Evolutionary conservation across 2,329 filamentous ascomycete species (phyloP).

Genomic region (Aureobasidium uvarum): DNA sequence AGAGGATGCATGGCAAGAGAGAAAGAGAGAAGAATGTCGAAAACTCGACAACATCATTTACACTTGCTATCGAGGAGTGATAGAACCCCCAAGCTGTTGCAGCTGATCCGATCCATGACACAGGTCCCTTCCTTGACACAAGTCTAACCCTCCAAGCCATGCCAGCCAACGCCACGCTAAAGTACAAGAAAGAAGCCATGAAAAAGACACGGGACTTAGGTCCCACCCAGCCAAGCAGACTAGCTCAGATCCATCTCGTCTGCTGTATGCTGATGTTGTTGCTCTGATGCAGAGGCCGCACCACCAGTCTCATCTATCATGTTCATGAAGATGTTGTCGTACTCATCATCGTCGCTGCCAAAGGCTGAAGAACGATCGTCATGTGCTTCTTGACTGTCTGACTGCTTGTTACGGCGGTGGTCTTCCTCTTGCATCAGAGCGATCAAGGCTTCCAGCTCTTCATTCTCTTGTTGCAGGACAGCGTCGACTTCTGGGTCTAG

Average conservation of each 20-base stretch:
- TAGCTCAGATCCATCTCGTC: conserved; percentile 40
- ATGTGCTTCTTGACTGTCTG: conserved; percentile 20
- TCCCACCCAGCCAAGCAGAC: neutral
- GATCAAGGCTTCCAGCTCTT: conserved; percentile 48
- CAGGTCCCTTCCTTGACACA: neutral
- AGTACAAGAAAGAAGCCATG: neutral
- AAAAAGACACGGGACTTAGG: neutral
- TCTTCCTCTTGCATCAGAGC: conserved; percentile 42
- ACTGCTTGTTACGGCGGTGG: neutral
- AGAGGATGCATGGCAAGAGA: neutral
- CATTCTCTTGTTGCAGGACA: conserved; percentile 44
- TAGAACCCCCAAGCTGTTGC: neutral
- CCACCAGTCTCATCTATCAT: conserved; percentile 52
- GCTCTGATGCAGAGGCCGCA: conserved; percentile 13
- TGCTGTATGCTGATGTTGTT: conserved; percentile 32
- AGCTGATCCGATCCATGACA: neutral
- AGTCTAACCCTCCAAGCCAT: neutral
- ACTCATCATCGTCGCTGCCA: conserved; percentile 57
- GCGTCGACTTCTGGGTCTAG: conserved; percentile 41
- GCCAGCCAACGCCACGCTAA: conserved; percentile 23
- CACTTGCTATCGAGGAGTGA: neutral
- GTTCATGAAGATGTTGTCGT: conserved; percentile 64
- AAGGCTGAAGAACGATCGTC: conserved; percentile 35
- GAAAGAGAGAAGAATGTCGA: neutral
- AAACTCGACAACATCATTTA: neutral